Base-by-base conservation (phyloP, 176 grass and related monocot genomes). In the Avena atlantica region DNA sequence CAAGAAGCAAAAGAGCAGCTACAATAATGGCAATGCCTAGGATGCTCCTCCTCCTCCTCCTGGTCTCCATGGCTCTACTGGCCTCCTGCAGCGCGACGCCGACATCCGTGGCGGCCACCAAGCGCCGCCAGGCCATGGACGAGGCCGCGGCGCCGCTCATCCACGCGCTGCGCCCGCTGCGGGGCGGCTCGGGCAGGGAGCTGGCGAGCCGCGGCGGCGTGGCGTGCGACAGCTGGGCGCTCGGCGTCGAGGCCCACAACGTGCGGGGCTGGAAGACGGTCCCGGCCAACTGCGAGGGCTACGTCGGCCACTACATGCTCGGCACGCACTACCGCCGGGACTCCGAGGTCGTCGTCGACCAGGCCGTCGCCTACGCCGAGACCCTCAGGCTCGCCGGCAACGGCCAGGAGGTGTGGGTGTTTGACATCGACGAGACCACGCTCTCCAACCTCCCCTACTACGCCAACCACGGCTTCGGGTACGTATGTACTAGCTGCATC, bases 361-460 rank as follows among this genome's bases (percentile, higher is more conserved):
- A 92, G 79, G 89, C 91, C 8, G 2, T 91, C 83, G 83, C 86
- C 17, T 91, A 93, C 83, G 83, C 77, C 79, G 29, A 74, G 9
- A 21, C 14, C 6, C 73, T 93, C 17, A 31, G 59, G 57, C 64
- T 93, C 42, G 76, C 53, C 19, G 83, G 74, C 56, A 42, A 93
- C n/a, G 88, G 88, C 61, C 93, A 75, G 76, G 93, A 95, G 80
- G 79, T 84, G 0, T 92, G 90, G 90, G 71, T 95, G 10, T 95
- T 95, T 17, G 93, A 95, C 80, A 50, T 93, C 76, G 93, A 95
- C 66, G 91, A 95, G 80, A 92, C 91, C 11, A 62, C 81, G 0
- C 84, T 95, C 52, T 93, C 88, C 49, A 95, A 91, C 56, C 60
- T 92, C 23, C 86, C 93, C 9, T 95, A 91, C 61, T 89, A 95